Conservation (phyloP, 208 protist species). For the Leishmania martiniquensis region DNA sequence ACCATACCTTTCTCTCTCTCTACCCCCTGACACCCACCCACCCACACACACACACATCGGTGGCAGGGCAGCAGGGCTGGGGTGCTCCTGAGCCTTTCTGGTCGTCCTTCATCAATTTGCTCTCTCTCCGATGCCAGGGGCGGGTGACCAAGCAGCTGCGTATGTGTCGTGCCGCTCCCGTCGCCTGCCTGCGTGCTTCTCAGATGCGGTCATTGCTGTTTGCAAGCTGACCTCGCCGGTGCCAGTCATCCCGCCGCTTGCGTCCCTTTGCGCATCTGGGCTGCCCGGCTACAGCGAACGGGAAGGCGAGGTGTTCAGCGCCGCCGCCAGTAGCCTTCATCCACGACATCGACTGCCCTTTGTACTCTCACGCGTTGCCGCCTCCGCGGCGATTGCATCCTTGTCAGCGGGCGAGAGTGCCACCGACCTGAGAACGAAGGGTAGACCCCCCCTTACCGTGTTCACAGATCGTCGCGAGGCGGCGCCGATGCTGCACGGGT, state of each 20-base stretch:
- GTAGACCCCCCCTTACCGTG: constrained; percentile 1
- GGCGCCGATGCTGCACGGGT: constrained; percentile 27
- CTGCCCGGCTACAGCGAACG: constrained; percentile 6
- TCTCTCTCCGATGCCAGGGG: background rate
- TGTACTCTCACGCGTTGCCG: constrained; percentile 64
- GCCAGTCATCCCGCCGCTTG: constrained; percentile 7
- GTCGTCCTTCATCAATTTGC: background rate
- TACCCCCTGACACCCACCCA: background rate
- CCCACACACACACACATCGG: too few relatives aligned
- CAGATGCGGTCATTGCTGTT: constrained; percentile 6
- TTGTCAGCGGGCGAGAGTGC: background rate
- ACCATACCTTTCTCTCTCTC: too few relatives aligned
- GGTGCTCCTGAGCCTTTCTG: background rate
- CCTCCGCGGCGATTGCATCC: constrained; percentile 41
- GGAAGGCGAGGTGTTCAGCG: background rate
- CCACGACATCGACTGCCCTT: constrained; percentile 49
- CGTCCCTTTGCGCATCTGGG: background rate
- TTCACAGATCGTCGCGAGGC: constrained; percentile 40
- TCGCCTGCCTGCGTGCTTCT: constrained; percentile 1
- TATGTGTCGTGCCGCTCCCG: constrained; percentile 10
- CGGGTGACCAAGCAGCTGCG: background rate
- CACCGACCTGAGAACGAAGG: too few relatives aligned
- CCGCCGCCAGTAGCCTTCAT: constrained; percentile 23
- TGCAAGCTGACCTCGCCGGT: constrained; percentile 9
- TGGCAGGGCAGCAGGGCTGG: background rate